Evolutionary conservation across 371 early-diverging fungal genomes (phyloP), one percentile per base, ranked within the genome.

Genomic region (Mucor lusitanicus): DNA sequence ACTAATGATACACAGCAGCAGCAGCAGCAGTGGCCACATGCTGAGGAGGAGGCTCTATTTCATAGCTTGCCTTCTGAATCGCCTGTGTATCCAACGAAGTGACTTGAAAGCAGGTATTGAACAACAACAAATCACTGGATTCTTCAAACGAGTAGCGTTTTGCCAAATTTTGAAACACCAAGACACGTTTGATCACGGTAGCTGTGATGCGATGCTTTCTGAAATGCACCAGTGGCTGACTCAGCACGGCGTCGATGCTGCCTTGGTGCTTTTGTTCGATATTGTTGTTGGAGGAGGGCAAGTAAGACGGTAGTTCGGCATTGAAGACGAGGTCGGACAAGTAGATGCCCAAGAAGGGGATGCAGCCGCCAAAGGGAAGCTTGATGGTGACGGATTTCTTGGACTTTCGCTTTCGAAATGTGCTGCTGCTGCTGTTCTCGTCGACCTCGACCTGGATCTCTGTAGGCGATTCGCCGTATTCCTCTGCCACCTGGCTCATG

Each of bases 291-390:
- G 69, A 54, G 2, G 87, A 62, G 11, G 86, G 77, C 3, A 88
- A 56, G 61, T 78, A 87, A 0, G 88, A 78, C 3, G 88, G 87
- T n/a, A 86, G 71, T 61, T 91, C 91, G 3, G 86, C 77, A 67
- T 90, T 91, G 64, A 84, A 88, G 1, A 88, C 76, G 6, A 91
- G 76, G 53, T 91, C 91, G 0, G 89, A 89, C 5, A 91, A 54
- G 56, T 88, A 91, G 11, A 91, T 77, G 12, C 85, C 89, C 39
- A 88, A 65, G 55, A 88, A 87, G 0, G 87, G 88, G 21, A 89
- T 84, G 61, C 86, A 84, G 3, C 88, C 88, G 25, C 87, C 85
- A 75, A 80, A 83, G 0, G 84, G 84, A 6, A 81, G 63, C 64
- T 81, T 81, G 54, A 83, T 79, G 19, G 74, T 75, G 6, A 71